Percentiles rank a stretch among this genome's conserved stretches.
These are phyloP conservation scores for Ceratocystis huliohia DNA, from an alignment of 2,329 filamentous ascomycete genomes.

Conservation along the genomic window DNA sequence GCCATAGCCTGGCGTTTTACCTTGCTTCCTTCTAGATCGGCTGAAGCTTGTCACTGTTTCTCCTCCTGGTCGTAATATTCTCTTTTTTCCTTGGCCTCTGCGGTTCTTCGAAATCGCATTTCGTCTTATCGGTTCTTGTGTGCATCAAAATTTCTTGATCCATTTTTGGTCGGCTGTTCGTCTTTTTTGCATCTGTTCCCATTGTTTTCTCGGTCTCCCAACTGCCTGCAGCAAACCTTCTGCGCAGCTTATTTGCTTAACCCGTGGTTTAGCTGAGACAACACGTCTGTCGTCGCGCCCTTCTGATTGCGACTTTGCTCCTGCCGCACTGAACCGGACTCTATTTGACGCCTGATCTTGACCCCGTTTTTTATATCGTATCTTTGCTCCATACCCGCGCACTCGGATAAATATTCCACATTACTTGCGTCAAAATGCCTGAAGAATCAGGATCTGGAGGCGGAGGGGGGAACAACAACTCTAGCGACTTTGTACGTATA, in stretches of 20 bases:
- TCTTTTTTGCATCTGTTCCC: not conserved
- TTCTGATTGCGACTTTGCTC: no score
- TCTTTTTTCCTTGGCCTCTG: not conserved
- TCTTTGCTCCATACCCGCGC: not conserved
- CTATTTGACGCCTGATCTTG: not conserved
- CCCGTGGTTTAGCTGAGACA: not conserved
- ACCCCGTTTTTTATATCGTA: not conserved
- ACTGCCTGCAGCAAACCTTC: not conserved
- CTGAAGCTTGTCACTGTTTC: not conserved
- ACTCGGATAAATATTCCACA: not conserved
- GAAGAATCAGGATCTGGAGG: slow-evolving; percentile 14
- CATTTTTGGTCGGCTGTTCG: not conserved
- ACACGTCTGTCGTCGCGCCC: not conserved
- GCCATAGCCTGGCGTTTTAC: not conserved
- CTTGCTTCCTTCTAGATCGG: not conserved
- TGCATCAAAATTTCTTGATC: not conserved
- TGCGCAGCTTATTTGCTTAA: not conserved
- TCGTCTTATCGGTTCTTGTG: not conserved
- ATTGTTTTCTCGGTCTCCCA: not conserved
- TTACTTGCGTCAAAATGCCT: slow-evolving; percentile 11
- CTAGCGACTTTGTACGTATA: slow-evolving; percentile 81
- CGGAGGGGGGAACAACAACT: slow-evolving; percentile 62
- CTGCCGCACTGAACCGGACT: no score
- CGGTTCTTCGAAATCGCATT: not conserved
- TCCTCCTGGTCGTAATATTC: not conserved